Evolutionary conservation across 2,329 filamentous ascomycete genomes (phyloP), one percentile per base, ranked within the genome.

Genomic region (Colletotrichum agaves): DNA sequence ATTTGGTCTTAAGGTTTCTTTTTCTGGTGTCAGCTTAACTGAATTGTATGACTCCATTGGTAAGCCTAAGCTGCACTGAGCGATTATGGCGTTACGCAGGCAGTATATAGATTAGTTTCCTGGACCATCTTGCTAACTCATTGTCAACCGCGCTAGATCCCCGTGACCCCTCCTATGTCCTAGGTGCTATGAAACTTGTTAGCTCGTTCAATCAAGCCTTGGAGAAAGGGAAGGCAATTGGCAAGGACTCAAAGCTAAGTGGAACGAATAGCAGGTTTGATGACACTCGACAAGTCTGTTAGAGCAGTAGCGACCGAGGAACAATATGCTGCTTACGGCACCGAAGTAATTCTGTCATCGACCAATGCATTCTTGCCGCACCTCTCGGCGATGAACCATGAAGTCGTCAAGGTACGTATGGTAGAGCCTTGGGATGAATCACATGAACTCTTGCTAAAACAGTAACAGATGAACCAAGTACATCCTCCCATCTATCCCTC

Each of bases 141-240:
- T 33, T 31, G n/a, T 17, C 4, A 33, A 31, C 21, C 1, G 17
- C 23, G 37, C 27, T 78, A 8, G 79, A 81, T 63, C 67, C 74
- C 5, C 71, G 79, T 4, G 79, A 81, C 52, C 79, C 81, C 52
- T 75, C 76, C 47, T 81, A 79, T 67, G 75, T 81, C 8, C 70
- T 79, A 5, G 79, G 79, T 1, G 78, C 79, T 0, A 81, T 79
- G 1, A 72, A 74, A 15, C 61, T 70, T 1, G 69, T 80, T 2
- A 70, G 73, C 61, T 71, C 75, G 13, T 67, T 79, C 7, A 71
- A 71, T 6, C 69, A 74, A 15, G 73, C 71, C 2, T 53, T 78
- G 0, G 46, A 63, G 15, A 69, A 72, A 4, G 76, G 74, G 19
- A 63, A 50, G n/a, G 1, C 1, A 27, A 31, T 15, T 12, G 75